Base-by-base conservation (phyloP, 805 yeast genomes). In the Ogataea ganodermae region DNA sequence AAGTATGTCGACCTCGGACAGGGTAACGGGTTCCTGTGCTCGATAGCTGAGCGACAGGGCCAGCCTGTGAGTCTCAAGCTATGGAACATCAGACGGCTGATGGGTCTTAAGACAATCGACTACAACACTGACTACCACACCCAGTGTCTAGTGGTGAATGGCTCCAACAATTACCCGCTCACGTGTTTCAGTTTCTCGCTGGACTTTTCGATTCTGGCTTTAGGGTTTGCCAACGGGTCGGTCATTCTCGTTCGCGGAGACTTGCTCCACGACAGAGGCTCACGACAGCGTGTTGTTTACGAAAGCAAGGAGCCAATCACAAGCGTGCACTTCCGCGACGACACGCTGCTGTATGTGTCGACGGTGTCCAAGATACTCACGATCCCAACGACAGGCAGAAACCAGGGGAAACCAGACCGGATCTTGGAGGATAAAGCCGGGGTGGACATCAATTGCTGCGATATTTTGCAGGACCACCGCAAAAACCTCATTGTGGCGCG, bases 161-260 rank as follows among this genome's bases (percentile, higher is more conserved):
- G 89, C 2, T 75, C 78, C 37, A 89, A 91, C 62, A 78, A 89
- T 2, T 87, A 74, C 55, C 97, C 97, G 0, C 70, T 90, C 50
- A 82, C 94, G 3, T 76, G 87, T 26, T 76, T 86, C 51, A 73
- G 76, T 13, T 67, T 76, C 42, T 75, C 82, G 13, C 55, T 65
- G 1, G 82, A 78, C 49, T 77, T 84, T 50, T 75, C 88, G 2
- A 78, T 87, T 27, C 63, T 86, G 5, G 91, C 86, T 0, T 68
- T 88, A 38, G 96, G 96, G 0, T 88, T 81, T 57, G 84, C 91
- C 12, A 85, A 90, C 63, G 99, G 99, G 2, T 75, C 81, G 17
- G 89, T 91, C 2, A 71, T 91, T 2, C 69, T 91, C 6, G 79
- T 91, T 0, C 70, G 98, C 52, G 99, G 99, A 7, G 98, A 94